These are phyloP conservation scores for Carex arenaria DNA, from an alignment of 202 grass and related monocot genomes.

Conservation along the genomic window DNA sequence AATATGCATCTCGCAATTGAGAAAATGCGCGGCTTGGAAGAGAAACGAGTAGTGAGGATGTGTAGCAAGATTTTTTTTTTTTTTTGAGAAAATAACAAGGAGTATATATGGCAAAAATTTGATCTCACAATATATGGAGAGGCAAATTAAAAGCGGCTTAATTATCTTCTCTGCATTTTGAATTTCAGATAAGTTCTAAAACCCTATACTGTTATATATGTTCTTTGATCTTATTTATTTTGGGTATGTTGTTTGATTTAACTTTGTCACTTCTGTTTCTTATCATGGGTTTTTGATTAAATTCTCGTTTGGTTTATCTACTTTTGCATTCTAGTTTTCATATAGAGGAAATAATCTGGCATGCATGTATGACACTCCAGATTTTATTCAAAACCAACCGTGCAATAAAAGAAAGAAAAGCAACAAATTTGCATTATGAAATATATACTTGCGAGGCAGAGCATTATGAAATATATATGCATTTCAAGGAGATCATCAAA, in stretches of 20 bases:
- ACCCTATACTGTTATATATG: background rate
- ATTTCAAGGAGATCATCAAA: background rate
- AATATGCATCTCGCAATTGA: background rate
- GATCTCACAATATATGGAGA: background rate
- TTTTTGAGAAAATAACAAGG: too few species aligned
- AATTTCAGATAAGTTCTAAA: background rate
- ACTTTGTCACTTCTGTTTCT: background rate
- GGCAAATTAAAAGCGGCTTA: background rate
- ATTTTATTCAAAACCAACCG: background rate
- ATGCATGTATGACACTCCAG: too few species aligned
- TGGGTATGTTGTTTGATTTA: background rate
- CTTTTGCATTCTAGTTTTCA: background rate
- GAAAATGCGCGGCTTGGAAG: background rate
- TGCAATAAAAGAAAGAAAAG: background rate
- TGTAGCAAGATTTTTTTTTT: background rate
- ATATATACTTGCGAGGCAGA: background rate
- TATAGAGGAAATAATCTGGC: background rate
- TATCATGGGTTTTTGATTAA: background rate
- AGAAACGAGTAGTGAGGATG: too few species aligned
- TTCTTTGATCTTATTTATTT: background rate
- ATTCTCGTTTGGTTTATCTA: background rate
- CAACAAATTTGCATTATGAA: background rate
- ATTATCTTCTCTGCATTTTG: background rate
- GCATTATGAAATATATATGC: background rate
- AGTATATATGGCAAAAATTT: too few species aligned